Evolutionary conservation across 495 filamentous ascomycete genomes (phyloP), one percentile per base, ranked within the genome.

Genomic region (Bathelium albidoporum): DNA sequence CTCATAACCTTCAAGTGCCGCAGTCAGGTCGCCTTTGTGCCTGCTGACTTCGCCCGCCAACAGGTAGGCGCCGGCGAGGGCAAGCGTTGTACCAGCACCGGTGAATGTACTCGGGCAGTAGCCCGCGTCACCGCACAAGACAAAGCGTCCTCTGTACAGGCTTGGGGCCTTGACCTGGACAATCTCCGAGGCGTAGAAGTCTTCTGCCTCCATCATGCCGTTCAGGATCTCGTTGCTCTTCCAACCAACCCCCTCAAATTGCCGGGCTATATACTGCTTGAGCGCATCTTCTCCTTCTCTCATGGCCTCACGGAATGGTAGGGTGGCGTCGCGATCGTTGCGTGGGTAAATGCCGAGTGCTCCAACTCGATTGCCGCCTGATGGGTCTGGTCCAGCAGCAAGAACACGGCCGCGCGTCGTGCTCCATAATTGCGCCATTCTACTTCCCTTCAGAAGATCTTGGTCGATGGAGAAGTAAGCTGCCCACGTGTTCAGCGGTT

Each of bases 101-200:
- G 64, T 64, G 18, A 64, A 28, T 2, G 69, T 64, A 49, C 73
- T 68, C 3, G 75, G 59, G 2, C 70, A 71, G 65, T 78, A 78
- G 1, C 73, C 69, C 32, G 69, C 67, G 59, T 71, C 69, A 10
- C 69, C 69, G 49, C 69, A 60, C 26, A 69, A 26, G 22, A 64
- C 64, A 41, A 65, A 58, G 34, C 69, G 68, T 2, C 52, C 61
- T 26, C 71, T 74, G 32, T 68, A 68, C 44, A 78, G 55, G 16
- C 14, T 67, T 20, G 77, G 73, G 20, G 64, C 20, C 63, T 77
- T 78, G 69, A 81, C 74, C 68, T 82, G 80, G 1, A 74, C 73
- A n/a, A 77, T 64, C 45, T 78, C 79, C 45, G 65, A 69, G 18
- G 69, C 73, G 69, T 82, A 82, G 64, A 83, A 81, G 67, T 83